A percentile compares a stretch with the other conserved stretches of the same genome.
phyloP scores from a whole-genome alignment of 495 filamentous ascomycete genomes.

The Hyaloscypha finlandica region DNA sequence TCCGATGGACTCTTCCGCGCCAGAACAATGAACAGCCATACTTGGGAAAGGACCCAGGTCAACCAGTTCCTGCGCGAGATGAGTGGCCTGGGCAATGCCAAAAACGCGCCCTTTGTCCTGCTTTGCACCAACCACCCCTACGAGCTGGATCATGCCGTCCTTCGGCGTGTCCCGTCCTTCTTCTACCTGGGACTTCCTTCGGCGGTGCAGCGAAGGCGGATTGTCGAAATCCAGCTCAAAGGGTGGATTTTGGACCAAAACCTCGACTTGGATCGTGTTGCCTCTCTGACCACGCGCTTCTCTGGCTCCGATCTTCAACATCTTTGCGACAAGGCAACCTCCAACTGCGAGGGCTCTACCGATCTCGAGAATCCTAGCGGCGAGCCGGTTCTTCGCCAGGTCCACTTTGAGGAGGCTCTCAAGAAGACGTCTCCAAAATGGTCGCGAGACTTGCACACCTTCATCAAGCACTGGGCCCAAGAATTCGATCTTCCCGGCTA shows the following conservation, averaged over 20 bases:
- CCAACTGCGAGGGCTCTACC: too few relatives aligned
- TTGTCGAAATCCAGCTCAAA: neutral
- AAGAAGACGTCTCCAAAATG: too few relatives aligned
- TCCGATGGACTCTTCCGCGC: slow-evolving; percentile 92
- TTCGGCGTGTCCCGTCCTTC: slow-evolving; percentile 67
- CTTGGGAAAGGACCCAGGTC: neutral
- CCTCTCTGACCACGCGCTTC: slow-evolving; percentile 75
- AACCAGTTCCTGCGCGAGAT: slow-evolving; percentile 94
- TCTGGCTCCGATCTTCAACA: slow-evolving; percentile 93
- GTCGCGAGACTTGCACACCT: too few relatives aligned
- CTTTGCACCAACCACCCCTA: slow-evolving; percentile 94
- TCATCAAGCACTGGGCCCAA: too few relatives aligned
- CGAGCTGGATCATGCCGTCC: slow-evolving; percentile 91
- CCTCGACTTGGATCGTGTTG: slow-evolving; percentile 70
- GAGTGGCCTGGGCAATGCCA: slow-evolving; percentile 86
- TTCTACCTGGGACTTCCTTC: neutral
- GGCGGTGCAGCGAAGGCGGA: neutral
- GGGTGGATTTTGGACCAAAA: neutral
- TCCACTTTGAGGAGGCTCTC: too few relatives aligned
- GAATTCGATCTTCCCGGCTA: too few relatives aligned
- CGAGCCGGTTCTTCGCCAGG: too few relatives aligned
- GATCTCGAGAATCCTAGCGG: too few relatives aligned
- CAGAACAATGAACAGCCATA: neutral
- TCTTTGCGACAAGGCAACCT: slow-evolving; percentile 70
- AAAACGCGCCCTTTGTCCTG: slow-evolving; percentile 74